Base-by-base conservation (phyloP, 208 protist species). In the Polymyxa betae region DNA sequence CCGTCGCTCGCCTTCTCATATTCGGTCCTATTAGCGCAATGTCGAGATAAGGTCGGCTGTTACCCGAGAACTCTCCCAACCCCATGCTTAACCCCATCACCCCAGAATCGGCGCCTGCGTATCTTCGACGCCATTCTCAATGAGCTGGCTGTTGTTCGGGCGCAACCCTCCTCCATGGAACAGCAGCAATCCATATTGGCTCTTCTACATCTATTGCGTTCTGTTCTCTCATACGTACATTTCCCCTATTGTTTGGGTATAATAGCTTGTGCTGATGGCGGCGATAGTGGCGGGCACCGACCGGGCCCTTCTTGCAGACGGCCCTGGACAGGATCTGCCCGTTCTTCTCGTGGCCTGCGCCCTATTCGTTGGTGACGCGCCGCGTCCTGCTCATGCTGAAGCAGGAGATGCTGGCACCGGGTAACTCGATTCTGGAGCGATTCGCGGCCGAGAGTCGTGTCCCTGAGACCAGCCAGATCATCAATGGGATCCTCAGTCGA, bases 391-490 rank as follows among this genome's bases (percentile, higher is more conserved):
- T 82, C 16, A 82, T 82, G 72, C 72, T 82, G 72, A 82, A 82
- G n/a, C 72, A 82, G 72, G 72, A 82, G 72, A 82, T 82, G 72
- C n/a, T 82, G n/a, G 72, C 72, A 35, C 72, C 72, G n/a, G 72
- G 72, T 20, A 82, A 82, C 72, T 45, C 72, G 35, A n/a, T 82
- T 35, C n/a, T 82, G 72, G 72, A 82, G 72, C 72, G 72, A 43
- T 82, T 82, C 72, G 72, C 72, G 16, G n/a, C 16, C n/a, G 72
- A 82, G 35, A 82, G 72, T 82, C 72, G 72, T n/a, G 72, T 82
- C 72, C 72, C 72, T 45, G 72, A 82, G 40, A 82, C 72, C 35
- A 82, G 72, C 72, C 40, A 35, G 35, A n/a, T 82, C n/a, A 82
- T 60, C 49, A 60, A 60, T 24, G 49, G 49, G 49, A 60, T 29